Evolutionary conservation across 75 land plant species (phyloP).

Genomic region (Isoetes taiwanensis): DNA sequence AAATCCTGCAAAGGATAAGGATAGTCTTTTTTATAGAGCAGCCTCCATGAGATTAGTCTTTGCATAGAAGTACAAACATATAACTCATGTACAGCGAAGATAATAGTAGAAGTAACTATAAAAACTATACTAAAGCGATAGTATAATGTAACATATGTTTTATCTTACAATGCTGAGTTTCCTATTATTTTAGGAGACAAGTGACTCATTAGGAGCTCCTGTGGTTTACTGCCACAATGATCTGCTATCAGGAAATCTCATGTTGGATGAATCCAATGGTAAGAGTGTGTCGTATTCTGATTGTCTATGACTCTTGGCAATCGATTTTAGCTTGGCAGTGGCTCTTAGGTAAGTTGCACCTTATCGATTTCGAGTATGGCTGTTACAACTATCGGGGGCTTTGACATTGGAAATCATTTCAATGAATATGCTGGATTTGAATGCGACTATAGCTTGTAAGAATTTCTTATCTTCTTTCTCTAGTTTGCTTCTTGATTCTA

Average conservation of each 20-base stretch:
- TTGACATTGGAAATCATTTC: conserved; percentile 95
- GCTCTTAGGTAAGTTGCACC: conserved; percentile 50
- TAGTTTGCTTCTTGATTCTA: background rate
- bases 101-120: background rate
- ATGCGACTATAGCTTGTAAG: conserved; percentile 82
- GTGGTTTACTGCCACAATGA: conserved; percentile 93
- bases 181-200: conserved; percentile 43
- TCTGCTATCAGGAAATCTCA: conserved; percentile 85
- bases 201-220: conserved; percentile 56
- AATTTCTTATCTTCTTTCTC: conserved; percentile 6
- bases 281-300: background rate
- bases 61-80: background rate
- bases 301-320: background rate
- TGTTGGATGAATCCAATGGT: conserved; percentile 79
- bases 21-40: background rate
- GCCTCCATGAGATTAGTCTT: background rate
- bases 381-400: conserved; percentile 95
- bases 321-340: background rate
- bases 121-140: background rate
- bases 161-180: background rate
- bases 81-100: background rate
- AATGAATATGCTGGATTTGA: conserved; percentile 98
- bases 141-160: background rate
- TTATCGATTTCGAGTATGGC: conserved; percentile 98
- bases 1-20: no score